Conservation (phyloP, 2,329 filamentous ascomycete species). For the Juglanconis oblonga region DNA sequence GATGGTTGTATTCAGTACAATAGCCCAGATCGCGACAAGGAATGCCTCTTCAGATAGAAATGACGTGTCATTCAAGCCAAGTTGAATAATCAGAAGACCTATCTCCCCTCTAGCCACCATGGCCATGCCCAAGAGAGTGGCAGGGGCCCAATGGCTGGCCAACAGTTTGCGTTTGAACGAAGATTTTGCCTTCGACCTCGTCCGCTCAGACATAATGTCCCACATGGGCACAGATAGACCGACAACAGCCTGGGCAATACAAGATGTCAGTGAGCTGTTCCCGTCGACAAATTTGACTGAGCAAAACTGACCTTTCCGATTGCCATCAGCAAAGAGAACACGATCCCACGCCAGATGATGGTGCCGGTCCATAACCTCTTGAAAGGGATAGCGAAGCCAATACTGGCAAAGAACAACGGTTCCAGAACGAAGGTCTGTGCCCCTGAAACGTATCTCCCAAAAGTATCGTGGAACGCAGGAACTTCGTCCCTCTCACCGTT, state of each 20-base stretch:
- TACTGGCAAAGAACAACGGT: slow-evolving; percentile 57
- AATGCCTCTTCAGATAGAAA: slow-evolving; percentile 53
- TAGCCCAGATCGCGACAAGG: slow-evolving; percentile 53
- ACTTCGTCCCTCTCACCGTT: slow-evolving; percentile 33
- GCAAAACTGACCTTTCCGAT: slow-evolving; percentile 34
- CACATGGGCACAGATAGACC: slow-evolving; percentile 21
- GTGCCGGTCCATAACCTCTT: slow-evolving; percentile 48
- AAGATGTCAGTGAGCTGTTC: background rate
- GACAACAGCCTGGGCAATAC: slow-evolving; percentile 15
- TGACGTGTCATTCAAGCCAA: slow-evolving; percentile 31
- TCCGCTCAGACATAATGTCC: slow-evolving; percentile 34
- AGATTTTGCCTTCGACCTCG: background rate
- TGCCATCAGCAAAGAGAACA: slow-evolving; percentile 55
- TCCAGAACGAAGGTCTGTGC: slow-evolving; percentile 44
- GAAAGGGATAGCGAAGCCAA: slow-evolving; percentile 61
- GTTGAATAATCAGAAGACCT: slow-evolving; percentile 50
- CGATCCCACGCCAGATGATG: slow-evolving; percentile 54
- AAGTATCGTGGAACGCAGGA: slow-evolving; percentile 36
- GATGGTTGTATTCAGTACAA: slow-evolving; percentile 53
- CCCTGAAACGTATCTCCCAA: slow-evolving; percentile 34
- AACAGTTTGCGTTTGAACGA: background rate
- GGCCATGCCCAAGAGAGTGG: slow-evolving; percentile 52
- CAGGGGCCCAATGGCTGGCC: slow-evolving; percentile 30
- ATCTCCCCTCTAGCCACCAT: slow-evolving; percentile 62
- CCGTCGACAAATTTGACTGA: background rate